Evolutionary conservation across 257 asterid species (phyloP), one percentile per base, ranked within the genome.

Genomic region (Sherardia arvensis): DNA sequence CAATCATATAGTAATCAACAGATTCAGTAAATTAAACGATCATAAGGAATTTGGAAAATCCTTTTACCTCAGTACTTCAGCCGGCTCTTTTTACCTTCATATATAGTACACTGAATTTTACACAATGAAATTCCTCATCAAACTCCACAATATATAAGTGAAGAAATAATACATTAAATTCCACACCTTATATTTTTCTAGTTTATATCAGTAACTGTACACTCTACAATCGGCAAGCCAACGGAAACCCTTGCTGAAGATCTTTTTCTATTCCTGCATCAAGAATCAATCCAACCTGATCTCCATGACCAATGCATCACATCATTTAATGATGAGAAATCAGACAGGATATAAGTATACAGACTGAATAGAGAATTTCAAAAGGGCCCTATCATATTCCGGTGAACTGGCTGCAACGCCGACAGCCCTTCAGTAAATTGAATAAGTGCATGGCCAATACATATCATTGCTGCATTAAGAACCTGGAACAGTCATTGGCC

Each of bases 381-480:
- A n/a, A n/a, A n/a, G n/a, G n/a, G n/a, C n/a, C n/a, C n/a, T n/a
- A n/a, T n/a, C n/a, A n/a, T n/a, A 80, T 91, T 91, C 67, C 85
- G 97, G 76, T 84, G 93, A 77, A 87, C 91, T 5, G 95, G 91
- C 63, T 88, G 84, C 45, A 91, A 81, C 17, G 79, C 91, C 96
- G 96, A 91, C 69, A 75, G 81, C 47, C 95, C 97, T 81, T 88
- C 88, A 21, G 97, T 94, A 77, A 91, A 88, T 74, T 88, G 79
- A 77, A 87, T 94, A 49, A 90, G 83, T 34, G 97, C 97, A 59
- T 91, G 97, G 94, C 97, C 96, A 91, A 71, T 88, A 91, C n/a
- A n/a, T 64, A 91, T 94, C 95, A 86, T 84, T 73, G 96, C 96
- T 69, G 97, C 97, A 91, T 91, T 91, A 71, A 91, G 96, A 81